A percentile compares a stretch with the other conserved stretches of the same genome.
phyloP scores from a whole-genome alignment of 495 filamentous ascomycete genomes.

The Cairneyella variabilis region DNA sequence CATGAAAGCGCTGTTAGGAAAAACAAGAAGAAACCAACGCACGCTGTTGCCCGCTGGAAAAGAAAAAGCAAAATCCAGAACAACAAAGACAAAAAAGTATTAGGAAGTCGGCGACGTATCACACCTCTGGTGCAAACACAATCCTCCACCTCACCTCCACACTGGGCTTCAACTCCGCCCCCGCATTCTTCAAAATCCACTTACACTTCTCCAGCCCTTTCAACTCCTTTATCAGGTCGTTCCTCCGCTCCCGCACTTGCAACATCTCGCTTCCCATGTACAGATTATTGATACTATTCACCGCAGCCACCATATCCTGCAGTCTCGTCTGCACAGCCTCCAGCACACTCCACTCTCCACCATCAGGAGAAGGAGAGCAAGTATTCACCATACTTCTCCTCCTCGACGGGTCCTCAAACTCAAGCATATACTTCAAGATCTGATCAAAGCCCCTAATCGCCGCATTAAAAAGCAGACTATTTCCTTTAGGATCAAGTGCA shows the following conservation, averaged over 20 bases:
- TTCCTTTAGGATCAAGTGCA: slow-evolving; percentile 17
- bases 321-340: no score
- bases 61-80: background rate
- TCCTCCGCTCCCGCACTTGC: background rate
- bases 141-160: slow-evolving; percentile 13
- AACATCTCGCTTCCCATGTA: no score
- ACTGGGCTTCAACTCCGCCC: slow-evolving; percentile 12
- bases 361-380: slow-evolving; percentile 3
- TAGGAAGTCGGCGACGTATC: background rate
- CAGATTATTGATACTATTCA: no score
- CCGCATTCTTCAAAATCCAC: background rate
- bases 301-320: no score
- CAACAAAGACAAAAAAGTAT: no score
- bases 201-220: background rate
- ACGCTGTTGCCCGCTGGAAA: background rate
- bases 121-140: background rate
- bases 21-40: background rate
- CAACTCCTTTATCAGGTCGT: background rate
- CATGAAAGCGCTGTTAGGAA: no score
- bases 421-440: slow-evolving; percentile 16
- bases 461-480: slow-evolving; percentile 15
- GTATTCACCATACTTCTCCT: slow-evolving; percentile 19
- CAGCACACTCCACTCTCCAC: background rate
- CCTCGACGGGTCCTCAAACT: slow-evolving; percentile 7
- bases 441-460: slow-evolving; percentile 17